A percentile compares a stretch with the other conserved stretches of the same genome.
Evolutionary conservation across 2,329 filamentous ascomycete genomes (phyloP).

Genomic region (Pyrenochaeta sp.): DNA sequence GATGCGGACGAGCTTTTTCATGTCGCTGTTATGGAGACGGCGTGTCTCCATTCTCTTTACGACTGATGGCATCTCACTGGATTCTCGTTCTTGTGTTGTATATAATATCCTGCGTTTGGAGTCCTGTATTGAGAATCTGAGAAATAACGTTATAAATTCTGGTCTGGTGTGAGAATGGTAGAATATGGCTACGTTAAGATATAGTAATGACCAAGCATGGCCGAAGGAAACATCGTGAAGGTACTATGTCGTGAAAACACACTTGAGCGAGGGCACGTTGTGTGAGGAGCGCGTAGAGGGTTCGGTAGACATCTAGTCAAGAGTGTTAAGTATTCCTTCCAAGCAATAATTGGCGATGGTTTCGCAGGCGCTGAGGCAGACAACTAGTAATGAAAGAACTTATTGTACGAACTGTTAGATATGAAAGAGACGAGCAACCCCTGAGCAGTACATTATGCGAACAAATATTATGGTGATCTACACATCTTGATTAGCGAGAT

Average conservation of each 20-base stretch:
- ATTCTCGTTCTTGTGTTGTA: neutral
- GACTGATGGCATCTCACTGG: neutral
- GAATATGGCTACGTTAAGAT: slow-evolving; percentile 2
- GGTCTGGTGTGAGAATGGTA: slow-evolving; percentile 2
- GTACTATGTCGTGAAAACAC: neutral
- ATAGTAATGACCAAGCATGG: slow-evolving; percentile 1
- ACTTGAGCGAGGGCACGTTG: neutral
- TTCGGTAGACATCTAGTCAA: neutral
- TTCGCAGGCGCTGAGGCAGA: too few species aligned
- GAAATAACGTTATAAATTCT: neutral
- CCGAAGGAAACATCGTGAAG: slow-evolving; percentile 9
- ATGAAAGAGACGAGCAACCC: neutral
- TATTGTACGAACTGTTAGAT: neutral
- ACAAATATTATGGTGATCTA: neutral
- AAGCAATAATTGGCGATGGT: too few species aligned
- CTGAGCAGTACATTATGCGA: neutral
- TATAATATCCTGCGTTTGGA: neutral
- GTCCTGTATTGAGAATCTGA: neutral
- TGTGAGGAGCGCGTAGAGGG: neutral
- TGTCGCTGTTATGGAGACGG: slow-evolving; percentile 30
- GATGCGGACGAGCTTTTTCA: slow-evolving; percentile 33
- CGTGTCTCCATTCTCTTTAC: slow-evolving; percentile 19
- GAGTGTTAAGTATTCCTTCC: neutral
- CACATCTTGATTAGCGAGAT: neutral
- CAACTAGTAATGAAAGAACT: too few species aligned